Percentiles rank a stretch among this genome's conserved stretches.
Conservation (phyloP, 2,329 filamentous ascomycete species). For the Aspergillus hortae region DNA sequence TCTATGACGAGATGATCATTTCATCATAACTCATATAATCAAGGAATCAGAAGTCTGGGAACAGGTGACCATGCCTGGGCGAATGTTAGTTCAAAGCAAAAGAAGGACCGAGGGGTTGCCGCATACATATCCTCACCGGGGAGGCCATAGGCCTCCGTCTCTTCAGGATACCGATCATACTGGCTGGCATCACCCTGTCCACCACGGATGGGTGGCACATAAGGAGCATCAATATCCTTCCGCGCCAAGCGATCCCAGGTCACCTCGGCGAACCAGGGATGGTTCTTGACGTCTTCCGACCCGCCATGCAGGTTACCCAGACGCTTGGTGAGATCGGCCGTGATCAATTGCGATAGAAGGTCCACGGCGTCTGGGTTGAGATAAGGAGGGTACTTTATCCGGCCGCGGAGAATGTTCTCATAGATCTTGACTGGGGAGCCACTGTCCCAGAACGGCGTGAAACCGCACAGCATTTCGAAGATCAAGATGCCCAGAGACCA, state of each 20-base stretch:
- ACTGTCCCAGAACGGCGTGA: slow-evolving; percentile 98
- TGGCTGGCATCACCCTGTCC: slow-evolving; percentile 93
- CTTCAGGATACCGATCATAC: slow-evolving; percentile 97
- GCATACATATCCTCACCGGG: slow-evolving; percentile 82
- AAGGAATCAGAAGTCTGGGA: slow-evolving; percentile 64
- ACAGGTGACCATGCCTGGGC: slow-evolving; percentile 68
- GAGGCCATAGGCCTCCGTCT: slow-evolving; percentile 85
- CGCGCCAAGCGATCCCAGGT: slow-evolving; percentile 92
- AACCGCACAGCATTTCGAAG: slow-evolving; percentile 99
- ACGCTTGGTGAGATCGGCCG: slow-evolving; percentile 88
- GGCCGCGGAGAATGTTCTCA: slow-evolving; percentile 95
- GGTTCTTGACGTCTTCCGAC: slow-evolving; percentile 87
- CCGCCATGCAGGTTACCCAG: slow-evolving; percentile 91
- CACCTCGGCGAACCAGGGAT: slow-evolving; percentile 95
- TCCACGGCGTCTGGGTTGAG: slow-evolving; percentile 93
- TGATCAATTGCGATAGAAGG: slow-evolving; percentile 88
- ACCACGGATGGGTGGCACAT: slow-evolving; percentile 91
- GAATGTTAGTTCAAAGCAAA: neutral
- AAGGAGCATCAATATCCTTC: slow-evolving; percentile 97
- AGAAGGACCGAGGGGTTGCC: neutral
- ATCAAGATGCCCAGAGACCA: slow-evolving; percentile 98
- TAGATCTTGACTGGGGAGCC: slow-evolving; percentile 99
- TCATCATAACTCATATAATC: slow-evolving; percentile 30
- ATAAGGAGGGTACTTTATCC: slow-evolving; percentile 95
- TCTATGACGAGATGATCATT: slow-evolving; percentile 23